Evolutionary conservation across 305 asterid genomes (phyloP), one percentile per base, ranked within the genome.

Genomic region (Lippia alba): DNA sequence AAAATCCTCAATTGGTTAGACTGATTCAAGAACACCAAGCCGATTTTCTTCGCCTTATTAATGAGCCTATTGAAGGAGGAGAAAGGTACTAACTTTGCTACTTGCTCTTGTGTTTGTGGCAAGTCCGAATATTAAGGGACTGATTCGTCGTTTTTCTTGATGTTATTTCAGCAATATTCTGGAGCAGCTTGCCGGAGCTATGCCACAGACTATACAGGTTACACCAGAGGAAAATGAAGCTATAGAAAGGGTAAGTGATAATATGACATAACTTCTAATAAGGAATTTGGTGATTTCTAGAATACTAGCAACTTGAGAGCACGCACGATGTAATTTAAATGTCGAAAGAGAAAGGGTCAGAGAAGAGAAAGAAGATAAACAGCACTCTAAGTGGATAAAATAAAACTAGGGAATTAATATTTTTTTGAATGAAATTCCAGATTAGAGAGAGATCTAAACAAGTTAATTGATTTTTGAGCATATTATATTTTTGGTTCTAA

Each of bases 161-260:
- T 49, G 63, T 50, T 32, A 49, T 71, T 56, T 76, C 70, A 79
- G 91, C 74, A 73, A 86, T 72, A 61, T 86, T 58, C 69, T 85
- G 33, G 85, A 81, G 66, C 91, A 85, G 79, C 89, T 89, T 71
- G 94, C 84, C 12, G 92, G 78, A 17, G 89, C 84, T 34, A 80
- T 82, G 86, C 95, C 92, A 7, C 94, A 89, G 78, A 72, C 96
- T 53, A 24, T 90, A 62, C 53, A 76, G 49, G 92, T 93, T 64
- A 89, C 98, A 33, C 92, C 91, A 0, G 95, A 86, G 77, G 98
- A 93, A 64, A 86, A 84, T 55, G 97, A 90, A 67, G 89, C 98
- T 56, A 86, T 93, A 20, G 91, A 78, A 60, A 82, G 96, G 77
- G 97, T 90, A 77, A 79, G 89, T 64, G 10, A 59, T 19, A 11